phyloP scores from a whole-genome alignment of 2,329 filamentous ascomycete genomes.

The Raffaelea deltoideospora region DNA sequence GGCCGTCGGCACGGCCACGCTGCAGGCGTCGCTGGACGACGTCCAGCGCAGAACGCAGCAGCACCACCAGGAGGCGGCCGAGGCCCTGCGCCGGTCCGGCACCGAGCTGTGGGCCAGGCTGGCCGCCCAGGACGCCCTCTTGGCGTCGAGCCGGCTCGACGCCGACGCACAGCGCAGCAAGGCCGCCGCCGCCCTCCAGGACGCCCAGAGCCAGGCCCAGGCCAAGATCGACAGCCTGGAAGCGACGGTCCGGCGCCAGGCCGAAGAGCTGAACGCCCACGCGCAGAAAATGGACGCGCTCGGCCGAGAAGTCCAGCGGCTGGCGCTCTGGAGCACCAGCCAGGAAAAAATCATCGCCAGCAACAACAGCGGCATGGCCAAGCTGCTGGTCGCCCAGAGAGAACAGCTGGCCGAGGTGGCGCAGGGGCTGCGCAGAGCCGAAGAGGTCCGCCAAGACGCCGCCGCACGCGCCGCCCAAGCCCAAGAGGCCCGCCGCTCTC shows the following conservation, averaged over 20 bases:
- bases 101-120: constrained; percentile 3
- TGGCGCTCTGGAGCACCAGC: neutral
- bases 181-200: neutral
- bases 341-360: neutral
- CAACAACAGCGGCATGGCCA: neutral
- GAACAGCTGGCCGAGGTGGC: neutral
- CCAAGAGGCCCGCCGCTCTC: too few relatives aligned
- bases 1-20: constrained; percentile 2
- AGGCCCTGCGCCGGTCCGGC: constrained; percentile 4
- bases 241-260: constrained; percentile 1
- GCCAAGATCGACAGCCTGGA: constrained; percentile 6
- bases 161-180: constrained; percentile 1
- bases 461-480: too few relatives aligned
- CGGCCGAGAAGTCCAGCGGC: constrained; percentile 1
- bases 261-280: constrained; percentile 1
- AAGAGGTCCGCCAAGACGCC: too few relatives aligned
- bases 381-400: neutral
- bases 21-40: constrained; percentile 3
- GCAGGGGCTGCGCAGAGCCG: too few relatives aligned
- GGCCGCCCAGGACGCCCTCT: neutral
- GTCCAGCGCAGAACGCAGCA: neutral
- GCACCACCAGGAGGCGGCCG: neutral
- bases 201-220: constrained; percentile 1
- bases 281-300: constrained; percentile 2
- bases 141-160: constrained; percentile 5